phyloP scores from a whole-genome alignment of 495 filamentous ascomycete species.

The Copromyces sp. region DNA sequence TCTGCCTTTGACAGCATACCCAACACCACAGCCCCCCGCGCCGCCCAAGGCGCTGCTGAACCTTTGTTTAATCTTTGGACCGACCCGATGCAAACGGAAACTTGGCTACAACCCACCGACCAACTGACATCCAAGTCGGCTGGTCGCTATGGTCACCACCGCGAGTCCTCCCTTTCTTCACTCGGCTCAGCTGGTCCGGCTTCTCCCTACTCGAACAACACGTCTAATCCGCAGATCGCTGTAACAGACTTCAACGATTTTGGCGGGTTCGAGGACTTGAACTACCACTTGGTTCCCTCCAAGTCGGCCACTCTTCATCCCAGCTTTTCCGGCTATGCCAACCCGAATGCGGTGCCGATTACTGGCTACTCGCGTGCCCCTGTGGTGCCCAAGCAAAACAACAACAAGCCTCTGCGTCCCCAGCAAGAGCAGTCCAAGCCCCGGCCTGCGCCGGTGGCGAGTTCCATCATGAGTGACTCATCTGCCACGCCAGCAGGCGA shows the following conservation, averaged over 20 bases:
- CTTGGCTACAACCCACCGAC: conserved; percentile 25
- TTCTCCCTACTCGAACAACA: conserved; percentile 43
- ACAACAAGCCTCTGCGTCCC: conserved; percentile 28
- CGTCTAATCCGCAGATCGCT: conserved; percentile 43
- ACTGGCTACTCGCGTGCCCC: conserved; percentile 18
- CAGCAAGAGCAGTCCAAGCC: conserved; percentile 28
- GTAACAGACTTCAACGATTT: conserved; percentile 35
- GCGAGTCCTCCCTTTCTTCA: conserved; percentile 46
- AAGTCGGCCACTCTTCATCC: conserved; percentile 31
- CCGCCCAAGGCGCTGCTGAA: conserved; percentile 2
- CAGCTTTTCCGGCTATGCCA: conserved; percentile 18
- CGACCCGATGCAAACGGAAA: conserved; percentile 36
- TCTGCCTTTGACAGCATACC: conserved; percentile 32
- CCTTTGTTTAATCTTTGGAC: conserved; percentile 9
- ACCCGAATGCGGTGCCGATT: conserved; percentile 10
- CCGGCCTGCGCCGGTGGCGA: conserved; percentile 39
- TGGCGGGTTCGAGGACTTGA: conserved; percentile 24
- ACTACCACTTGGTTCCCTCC: conserved; percentile 26
- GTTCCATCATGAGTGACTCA: conserved; percentile 43
- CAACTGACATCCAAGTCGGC: conserved; percentile 33
- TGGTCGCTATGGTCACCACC: conserved; percentile 36
- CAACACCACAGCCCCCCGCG: conserved; percentile 20
- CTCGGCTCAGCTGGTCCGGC: conserved; percentile 44
- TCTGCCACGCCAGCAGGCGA: conserved; percentile 43
- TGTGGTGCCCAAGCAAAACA: conserved; percentile 22